Conservation (phyloP, 2,329 filamentous ascomycete genomes). For the Cryoendolithus antarcticus region DNA sequence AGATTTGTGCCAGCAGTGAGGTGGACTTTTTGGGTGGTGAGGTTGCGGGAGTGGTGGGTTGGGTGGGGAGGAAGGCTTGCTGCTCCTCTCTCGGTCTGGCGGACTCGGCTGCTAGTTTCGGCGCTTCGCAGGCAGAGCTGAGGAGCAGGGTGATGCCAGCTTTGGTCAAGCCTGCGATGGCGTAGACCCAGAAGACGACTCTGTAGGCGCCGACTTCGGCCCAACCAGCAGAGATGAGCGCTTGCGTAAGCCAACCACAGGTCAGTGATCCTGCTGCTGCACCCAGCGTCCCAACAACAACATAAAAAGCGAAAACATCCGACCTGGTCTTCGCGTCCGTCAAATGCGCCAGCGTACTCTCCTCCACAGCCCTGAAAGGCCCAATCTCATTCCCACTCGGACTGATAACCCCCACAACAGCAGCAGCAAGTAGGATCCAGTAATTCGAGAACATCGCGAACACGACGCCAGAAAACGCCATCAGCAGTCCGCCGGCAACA, state of each 20-base stretch:
- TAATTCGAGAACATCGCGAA: constrained; percentile 19
- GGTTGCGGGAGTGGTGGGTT: too few relatives aligned
- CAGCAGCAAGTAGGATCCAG: constrained; percentile 20
- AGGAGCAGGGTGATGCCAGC: constrained; percentile 26
- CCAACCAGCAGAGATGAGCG: constrained; percentile 23
- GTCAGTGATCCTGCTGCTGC: constrained; percentile 17
- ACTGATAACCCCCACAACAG: constrained; percentile 22
- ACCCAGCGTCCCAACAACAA: constrained; percentile 18
- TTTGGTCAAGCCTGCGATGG: constrained; percentile 28
- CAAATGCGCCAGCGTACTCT: constrained; percentile 22
- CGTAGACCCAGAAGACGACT: constrained; percentile 32
- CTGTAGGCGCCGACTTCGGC: constrained; percentile 26
- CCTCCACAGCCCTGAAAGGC: constrained; percentile 23
- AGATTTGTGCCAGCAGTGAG: constrained; percentile 23
- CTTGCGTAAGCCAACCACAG: constrained; percentile 27
- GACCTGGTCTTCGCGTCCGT: constrained; percentile 12
- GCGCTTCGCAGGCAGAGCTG: constrained; percentile 26
- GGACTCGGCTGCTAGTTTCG: constrained; percentile 2
- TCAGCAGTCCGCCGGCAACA: constrained; percentile 16
- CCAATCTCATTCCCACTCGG: constrained; percentile 25
- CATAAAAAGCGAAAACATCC: constrained; percentile 23
- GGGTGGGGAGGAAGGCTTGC: too few relatives aligned
- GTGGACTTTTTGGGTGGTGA: constrained; percentile 13
- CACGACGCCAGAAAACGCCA: constrained; percentile 17
- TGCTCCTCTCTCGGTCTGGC: background rate